phyloP scores from a whole-genome alignment of 371 early-diverging fungal genomes.

The Circinella minor region DNA sequence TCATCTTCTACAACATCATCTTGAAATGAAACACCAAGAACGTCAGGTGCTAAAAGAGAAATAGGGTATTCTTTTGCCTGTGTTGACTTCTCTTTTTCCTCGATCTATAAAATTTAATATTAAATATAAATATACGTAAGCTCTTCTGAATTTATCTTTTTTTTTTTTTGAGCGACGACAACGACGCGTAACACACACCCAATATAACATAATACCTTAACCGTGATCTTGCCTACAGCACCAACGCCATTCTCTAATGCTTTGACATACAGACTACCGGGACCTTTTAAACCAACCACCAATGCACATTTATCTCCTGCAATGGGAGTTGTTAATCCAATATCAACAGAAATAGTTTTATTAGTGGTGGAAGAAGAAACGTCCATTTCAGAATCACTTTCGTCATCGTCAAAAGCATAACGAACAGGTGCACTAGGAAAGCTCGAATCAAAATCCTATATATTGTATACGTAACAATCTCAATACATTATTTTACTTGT shows the following conservation, averaged over 20 bases:
- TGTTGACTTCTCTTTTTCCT: conserved; percentile 12
- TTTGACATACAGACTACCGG: conserved; percentile 39
- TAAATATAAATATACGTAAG: neutral
- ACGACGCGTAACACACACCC: too few species aligned
- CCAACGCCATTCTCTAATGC: conserved; percentile 15
- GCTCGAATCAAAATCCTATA: neutral
- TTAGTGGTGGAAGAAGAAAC: neutral
- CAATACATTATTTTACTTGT: too few species aligned
- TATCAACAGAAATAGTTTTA: conserved; percentile 2
- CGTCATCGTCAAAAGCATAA: conserved; percentile 43
- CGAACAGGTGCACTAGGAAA: conserved; percentile 48
- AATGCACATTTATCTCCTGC: conserved; percentile 22
- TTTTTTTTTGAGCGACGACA: too few species aligned
- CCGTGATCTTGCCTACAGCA: conserved; percentile 3
- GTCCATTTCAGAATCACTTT: conserved; percentile 41
- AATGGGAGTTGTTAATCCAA: conserved; percentile 2
- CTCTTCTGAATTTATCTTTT: too few species aligned
- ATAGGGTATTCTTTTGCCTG: neutral
- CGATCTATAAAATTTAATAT: neutral
- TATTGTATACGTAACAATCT: too few species aligned
- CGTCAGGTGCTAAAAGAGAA: neutral
- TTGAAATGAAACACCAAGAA: conserved; percentile 8
- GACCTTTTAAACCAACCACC: conserved; percentile 40
- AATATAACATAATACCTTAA: neutral
- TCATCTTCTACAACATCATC: conserved; percentile 18